Percentiles rank a stretch among this genome's conserved stretches.
Evolutionary conservation across 129 eudicot genomes (phyloP).

Genomic region (Apium graveolens): DNA sequence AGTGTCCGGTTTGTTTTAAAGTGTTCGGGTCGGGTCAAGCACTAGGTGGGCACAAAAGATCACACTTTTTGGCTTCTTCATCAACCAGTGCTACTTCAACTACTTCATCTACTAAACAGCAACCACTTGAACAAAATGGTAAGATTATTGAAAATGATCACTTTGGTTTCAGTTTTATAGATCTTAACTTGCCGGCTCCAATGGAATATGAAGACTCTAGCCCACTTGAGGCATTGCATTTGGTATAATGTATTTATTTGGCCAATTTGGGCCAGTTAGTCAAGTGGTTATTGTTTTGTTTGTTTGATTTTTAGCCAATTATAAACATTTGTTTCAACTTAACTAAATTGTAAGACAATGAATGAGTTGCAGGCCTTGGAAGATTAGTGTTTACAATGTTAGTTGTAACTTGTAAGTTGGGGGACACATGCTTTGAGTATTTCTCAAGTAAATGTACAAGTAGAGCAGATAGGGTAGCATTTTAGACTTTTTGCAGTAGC

Average conservation of each 20-base stretch:
- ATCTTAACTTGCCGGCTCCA: slow-evolving; percentile 55
- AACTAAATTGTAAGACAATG: neutral
- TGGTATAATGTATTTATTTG: neutral
- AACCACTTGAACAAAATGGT: neutral
- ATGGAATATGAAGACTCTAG: slow-evolving; percentile 29
- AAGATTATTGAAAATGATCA: neutral
- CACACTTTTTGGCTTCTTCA: slow-evolving; percentile 28
- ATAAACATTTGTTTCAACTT: neutral
- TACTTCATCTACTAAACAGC: slow-evolving; percentile 9
- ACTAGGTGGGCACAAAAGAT: slow-evolving; percentile 58
- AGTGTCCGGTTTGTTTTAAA: slow-evolving; percentile 46
- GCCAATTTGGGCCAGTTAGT: neutral
- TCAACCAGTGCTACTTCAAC: slow-evolving; percentile 13
- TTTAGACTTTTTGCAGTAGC: neutral
- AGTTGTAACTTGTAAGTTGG: neutral
- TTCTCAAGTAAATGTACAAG: slow-evolving; percentile 6
- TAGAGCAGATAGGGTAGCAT: neutral
- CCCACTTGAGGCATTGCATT: neutral
- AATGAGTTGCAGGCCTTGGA: neutral
- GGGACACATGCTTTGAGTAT: slow-evolving; percentile 9
- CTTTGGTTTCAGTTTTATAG: slow-evolving; percentile 17
- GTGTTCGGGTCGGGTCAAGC: slow-evolving; percentile 56
- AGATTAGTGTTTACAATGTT: neutral
- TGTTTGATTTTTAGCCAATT: neutral
- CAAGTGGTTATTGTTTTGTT: neutral